These are phyloP conservation scores for Trichoderma sp. DNA, from an alignment of 2,329 filamentous ascomycete genomes.

Conservation along the genomic window DNA sequence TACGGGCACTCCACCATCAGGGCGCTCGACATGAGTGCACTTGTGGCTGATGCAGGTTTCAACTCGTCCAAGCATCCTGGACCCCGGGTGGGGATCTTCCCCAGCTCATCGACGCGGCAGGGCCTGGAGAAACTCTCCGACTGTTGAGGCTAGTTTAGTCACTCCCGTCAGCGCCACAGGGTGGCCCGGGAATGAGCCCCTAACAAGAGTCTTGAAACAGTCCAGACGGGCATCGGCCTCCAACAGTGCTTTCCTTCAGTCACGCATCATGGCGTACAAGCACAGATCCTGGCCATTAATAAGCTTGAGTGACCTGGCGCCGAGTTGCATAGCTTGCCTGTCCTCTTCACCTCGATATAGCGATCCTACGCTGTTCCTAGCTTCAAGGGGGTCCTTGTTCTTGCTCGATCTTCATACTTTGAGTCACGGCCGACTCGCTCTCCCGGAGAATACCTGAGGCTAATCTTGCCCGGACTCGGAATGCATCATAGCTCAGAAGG, in stretches of 20 bases:
- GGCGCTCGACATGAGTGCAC: neutral
- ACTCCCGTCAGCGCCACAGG: neutral
- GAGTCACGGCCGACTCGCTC: neutral
- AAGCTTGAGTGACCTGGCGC: neutral
- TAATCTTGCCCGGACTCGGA: neutral
- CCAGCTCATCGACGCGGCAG: neutral
- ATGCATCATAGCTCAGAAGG: neutral
- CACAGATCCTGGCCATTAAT: neutral
- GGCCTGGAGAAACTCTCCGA: conserved; percentile 12
- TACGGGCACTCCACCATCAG: neutral
- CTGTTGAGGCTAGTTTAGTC: conserved; percentile 8
- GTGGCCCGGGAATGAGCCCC: neutral
- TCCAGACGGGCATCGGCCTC: neutral
- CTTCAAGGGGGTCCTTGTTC: neutral
- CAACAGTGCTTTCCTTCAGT: neutral
- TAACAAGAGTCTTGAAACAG: neutral
- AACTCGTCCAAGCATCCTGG: neutral
- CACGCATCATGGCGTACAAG: too few relatives aligned
- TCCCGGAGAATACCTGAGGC: too few relatives aligned
- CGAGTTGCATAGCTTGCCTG: neutral
- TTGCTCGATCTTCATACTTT: neutral
- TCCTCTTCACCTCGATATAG: neutral
- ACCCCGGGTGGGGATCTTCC: neutral
- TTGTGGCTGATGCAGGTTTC: neutral
- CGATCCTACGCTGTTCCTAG: neutral